These are phyloP conservation scores for Mycosphaerella arachidis DNA, from an alignment of 2,329 filamentous ascomycete genomes.

Conservation along the genomic window DNA sequence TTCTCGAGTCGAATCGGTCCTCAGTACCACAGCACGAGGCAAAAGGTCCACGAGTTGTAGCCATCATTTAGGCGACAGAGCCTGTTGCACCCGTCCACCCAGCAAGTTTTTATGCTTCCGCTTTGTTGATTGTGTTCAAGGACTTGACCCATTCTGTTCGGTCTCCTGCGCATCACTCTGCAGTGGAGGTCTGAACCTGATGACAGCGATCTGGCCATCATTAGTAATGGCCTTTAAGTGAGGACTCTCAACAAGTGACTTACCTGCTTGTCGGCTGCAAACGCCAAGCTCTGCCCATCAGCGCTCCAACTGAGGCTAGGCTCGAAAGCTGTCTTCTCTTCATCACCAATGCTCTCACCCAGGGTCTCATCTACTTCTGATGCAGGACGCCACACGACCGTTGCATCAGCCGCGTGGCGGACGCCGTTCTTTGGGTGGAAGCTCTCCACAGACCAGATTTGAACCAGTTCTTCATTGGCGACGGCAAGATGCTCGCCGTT, in stretches of 20 bases:
- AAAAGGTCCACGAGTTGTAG: neutral
- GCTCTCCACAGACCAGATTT: constrained; percentile 38
- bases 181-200: constrained; percentile 20
- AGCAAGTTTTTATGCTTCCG: neutral
- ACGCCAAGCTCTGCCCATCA: constrained; percentile 51
- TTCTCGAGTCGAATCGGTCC: no score
- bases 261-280: constrained; percentile 43
- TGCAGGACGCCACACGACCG: constrained; percentile 29
- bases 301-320: constrained; percentile 48
- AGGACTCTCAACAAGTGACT: constrained; percentile 8
- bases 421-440: constrained; percentile 18
- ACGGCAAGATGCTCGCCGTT: constrained; percentile 42
- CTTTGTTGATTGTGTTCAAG: neutral
- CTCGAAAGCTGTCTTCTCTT: constrained; percentile 22
- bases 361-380: constrained; percentile 7
- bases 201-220: constrained; percentile 17
- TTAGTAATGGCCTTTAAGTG: neutral
- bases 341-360: constrained; percentile 16
- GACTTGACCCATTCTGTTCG: constrained; percentile 5
- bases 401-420: constrained; percentile 13
- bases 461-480: constrained; percentile 41
- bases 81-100: no score
- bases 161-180: neutral
- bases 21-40: neutral
- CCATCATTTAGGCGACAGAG: neutral